Evolutionary conservation across 441 rosid species (phyloP), one percentile per base, ranked within the genome.

Genomic region (Arabidopsis lyrata): DNA sequence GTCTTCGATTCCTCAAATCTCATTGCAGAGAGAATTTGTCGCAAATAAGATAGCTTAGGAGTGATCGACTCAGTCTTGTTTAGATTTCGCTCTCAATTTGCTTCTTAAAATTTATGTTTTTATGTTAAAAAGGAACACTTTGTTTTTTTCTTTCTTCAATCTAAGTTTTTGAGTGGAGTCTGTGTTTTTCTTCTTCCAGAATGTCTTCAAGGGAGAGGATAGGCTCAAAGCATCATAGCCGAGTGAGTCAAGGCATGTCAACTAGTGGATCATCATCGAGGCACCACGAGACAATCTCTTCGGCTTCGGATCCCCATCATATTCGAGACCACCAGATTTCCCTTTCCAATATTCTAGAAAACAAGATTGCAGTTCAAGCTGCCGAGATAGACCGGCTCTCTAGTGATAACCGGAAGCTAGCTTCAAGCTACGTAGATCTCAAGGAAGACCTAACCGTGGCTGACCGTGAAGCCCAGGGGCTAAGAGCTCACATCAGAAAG

Each of bases 331-430:
- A 76, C 24, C 67, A 62, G 24, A 13, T 64, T 58, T 77, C 85
- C 60, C 87, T 66, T 41, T 60, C 85, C 0, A 86, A 84, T 54
- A 77, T 79, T 58, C 73, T 93, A 32, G 91, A 94, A 77, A 81
- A 74, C 78, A 94, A 82, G 79, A 76, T 88, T 80, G 90, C 86
- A 65, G 83, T 81, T 68, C 98, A 89, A 86, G 88, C 88, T 54
- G 91, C 83, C 45, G 96, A 94, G 81, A 83, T 90, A 32, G 91
- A 91, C 38, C 78, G 58, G 60, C 87, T 91, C 68, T 73, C 86
- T 3, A 71, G 68, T 20, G 97, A 91, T 54, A 93, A 93, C 77
- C 88, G 68, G 29, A 83, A 80, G 77, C 76, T 93, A 80, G 88
- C 89, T 38, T 70, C 85, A 35, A 50, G 78, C 68, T 89, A 91